Conservation (phyloP, 1,284 basidiomycete genomes). For the Leccinum colubrinum region DNA sequence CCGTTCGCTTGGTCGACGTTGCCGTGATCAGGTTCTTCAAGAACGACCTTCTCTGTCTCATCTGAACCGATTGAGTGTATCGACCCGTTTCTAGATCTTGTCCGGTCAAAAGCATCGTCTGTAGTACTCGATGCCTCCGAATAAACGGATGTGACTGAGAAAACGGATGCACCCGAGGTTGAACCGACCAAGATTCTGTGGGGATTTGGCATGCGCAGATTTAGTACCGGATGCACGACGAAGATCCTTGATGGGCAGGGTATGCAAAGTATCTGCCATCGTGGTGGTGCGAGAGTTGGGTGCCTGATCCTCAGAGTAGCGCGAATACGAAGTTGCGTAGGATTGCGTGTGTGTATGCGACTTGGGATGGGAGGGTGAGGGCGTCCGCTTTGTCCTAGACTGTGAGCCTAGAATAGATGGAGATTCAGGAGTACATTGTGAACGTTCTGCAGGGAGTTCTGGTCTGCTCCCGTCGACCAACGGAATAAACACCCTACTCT, state of each 20-base stretch:
- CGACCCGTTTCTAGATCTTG: constrained; percentile 17
- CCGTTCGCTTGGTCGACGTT: constrained; percentile 4
- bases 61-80: constrained; percentile 12
- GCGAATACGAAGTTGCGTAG: constrained; percentile 17
- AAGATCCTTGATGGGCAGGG: neutral
- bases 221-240: neutral
- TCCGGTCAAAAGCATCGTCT: constrained; percentile 5
- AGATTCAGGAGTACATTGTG: constrained; percentile 18
- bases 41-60: constrained; percentile 20
- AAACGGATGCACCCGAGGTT: constrained; percentile 27
- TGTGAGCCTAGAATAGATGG: constrained; percentile 16
- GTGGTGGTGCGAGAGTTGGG: constrained; percentile 9
- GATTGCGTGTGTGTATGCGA: constrained; percentile 16
- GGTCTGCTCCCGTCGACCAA: constrained; percentile 11
- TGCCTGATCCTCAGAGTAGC: constrained; percentile 14
- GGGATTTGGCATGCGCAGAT: constrained; percentile 19
- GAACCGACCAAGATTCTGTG: constrained; percentile 20
- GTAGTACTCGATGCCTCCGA: constrained; percentile 32
- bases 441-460: constrained; percentile 1
- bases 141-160: constrained; percentile 25
- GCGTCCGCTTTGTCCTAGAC: constrained; percentile 19
- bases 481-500: constrained; percentile 18
- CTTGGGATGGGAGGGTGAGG: constrained; percentile 18
- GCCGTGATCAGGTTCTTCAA: constrained; percentile 12
- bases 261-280: neutral